These are phyloP conservation scores for Ogataea hybrid DNA, from an alignment of 1,139 yeast species.

Conservation along the genomic window DNA sequence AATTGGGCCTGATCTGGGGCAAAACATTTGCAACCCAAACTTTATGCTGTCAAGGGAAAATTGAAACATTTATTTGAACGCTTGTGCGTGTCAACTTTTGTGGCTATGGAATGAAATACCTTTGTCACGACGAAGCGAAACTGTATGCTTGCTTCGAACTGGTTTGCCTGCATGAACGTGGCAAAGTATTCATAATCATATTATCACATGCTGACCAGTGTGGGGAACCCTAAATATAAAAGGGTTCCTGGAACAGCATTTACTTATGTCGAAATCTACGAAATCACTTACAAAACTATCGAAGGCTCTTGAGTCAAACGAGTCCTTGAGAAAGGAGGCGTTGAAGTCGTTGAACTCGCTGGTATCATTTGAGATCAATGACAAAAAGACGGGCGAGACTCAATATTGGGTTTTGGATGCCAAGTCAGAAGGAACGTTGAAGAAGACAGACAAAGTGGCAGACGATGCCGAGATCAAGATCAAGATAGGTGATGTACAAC, in stretches of 20 bases:
- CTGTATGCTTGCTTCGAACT: too few species aligned
- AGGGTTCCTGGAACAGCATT: neutral
- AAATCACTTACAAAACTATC: slow-evolving; percentile 43
- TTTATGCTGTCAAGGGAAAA: neutral
- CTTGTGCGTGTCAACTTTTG: too few species aligned
- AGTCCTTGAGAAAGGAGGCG: slow-evolving; percentile 42
- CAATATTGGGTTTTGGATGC: slow-evolving; percentile 73
- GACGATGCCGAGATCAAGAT: slow-evolving; percentile 67
- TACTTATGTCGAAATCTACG: slow-evolving; percentile 33
- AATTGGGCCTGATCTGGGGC: neutral
- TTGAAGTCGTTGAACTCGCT: slow-evolving; percentile 55
- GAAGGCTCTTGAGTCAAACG: slow-evolving; percentile 40
- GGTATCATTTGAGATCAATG: slow-evolving; percentile 67
- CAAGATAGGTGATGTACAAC: slow-evolving; percentile 60
- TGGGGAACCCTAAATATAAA: slow-evolving; percentile 6
- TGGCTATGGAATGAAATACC: too few species aligned
- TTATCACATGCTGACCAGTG: slow-evolving; percentile 14
- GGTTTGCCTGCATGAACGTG: neutral
- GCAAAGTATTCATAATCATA: neutral
- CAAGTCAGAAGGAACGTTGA: slow-evolving; percentile 58
- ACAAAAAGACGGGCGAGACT: slow-evolving; percentile 56
- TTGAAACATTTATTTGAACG: too few species aligned
- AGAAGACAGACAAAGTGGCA: slow-evolving; percentile 37
- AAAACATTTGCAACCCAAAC: neutral
- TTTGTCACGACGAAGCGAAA: too few species aligned